phyloP scores from a whole-genome alignment of 768 basidiomycete genomes.

The Mycena pura region DNA sequence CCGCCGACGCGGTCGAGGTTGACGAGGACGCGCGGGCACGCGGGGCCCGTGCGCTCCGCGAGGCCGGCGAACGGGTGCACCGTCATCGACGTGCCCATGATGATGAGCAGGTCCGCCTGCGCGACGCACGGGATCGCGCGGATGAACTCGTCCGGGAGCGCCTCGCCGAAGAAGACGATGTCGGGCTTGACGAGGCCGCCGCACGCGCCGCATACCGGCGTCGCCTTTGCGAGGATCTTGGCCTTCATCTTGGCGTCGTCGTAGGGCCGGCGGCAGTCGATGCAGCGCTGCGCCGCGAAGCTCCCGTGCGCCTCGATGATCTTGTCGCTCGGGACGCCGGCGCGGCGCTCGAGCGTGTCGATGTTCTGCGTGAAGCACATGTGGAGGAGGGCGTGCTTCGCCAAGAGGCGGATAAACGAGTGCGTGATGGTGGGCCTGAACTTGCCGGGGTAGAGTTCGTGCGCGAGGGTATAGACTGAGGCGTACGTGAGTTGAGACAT shows the following conservation, averaged over 20 bases:
- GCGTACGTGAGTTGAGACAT: background rate
- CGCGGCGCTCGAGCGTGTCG: constrained; percentile 88
- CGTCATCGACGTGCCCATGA: constrained; percentile 89
- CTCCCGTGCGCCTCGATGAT: constrained; percentile 97
- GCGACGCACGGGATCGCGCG: constrained; percentile 55
- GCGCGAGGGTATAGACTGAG: constrained; percentile 87
- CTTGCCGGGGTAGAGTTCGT: constrained; percentile 91
- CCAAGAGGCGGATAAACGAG: constrained; percentile 85
- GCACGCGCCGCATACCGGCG: constrained; percentile 73
- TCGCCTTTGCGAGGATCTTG: constrained; percentile 63
- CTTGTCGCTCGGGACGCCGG: constrained; percentile 73
- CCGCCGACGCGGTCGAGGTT: constrained; percentile 85
- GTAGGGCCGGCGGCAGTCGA: constrained; percentile 68
- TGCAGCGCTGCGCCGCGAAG: constrained; percentile 87
- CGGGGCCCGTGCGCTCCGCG: constrained; percentile 55
- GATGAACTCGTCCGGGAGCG: constrained; percentile 78
- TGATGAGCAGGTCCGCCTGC: constrained; percentile 84
- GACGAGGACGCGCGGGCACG: constrained; percentile 85
- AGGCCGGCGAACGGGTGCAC: constrained; percentile 90
- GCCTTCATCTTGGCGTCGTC: constrained; percentile 73
- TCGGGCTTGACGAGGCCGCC: constrained; percentile 88
- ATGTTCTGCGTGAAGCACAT: constrained; percentile 89
- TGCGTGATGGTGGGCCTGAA: constrained; percentile 90
- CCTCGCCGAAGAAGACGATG: constrained; percentile 92
- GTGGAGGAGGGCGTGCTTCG: constrained; percentile 70